Conservation (phyloP, 768 basidiomycete genomes). For the Leccinum uliginosum region DNA sequence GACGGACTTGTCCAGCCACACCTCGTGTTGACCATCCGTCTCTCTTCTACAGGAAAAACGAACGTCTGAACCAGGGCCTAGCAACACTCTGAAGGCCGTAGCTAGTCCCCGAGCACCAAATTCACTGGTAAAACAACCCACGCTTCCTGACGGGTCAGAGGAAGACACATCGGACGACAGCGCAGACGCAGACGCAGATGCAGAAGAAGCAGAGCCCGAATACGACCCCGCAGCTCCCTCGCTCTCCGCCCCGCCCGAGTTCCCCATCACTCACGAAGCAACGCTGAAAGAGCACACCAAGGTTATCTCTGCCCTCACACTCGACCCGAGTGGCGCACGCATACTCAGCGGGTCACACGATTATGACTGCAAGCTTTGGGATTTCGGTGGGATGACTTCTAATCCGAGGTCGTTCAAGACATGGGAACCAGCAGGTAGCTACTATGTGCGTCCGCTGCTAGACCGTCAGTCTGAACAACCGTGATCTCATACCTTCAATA, state of each 20-base stretch:
- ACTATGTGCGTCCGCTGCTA: conserved; percentile 56
- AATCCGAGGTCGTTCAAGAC: conserved; percentile 91
- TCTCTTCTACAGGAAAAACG: conserved; percentile 14
- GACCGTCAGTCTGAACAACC: neutral
- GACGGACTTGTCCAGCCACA: neutral
- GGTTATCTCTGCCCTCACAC: conserved; percentile 85
- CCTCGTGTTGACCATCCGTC: conserved; percentile 23
- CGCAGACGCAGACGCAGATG: conserved; percentile 6
- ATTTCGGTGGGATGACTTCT: conserved; percentile 96
- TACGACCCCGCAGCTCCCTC: conserved; percentile 47
- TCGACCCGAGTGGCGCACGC: conserved; percentile 94
- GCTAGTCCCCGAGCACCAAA: conserved; percentile 12
- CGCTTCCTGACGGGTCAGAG: conserved; percentile 10
- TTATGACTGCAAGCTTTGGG: conserved; percentile 98
- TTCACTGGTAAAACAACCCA: neutral
- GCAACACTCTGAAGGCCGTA: conserved; percentile 20
- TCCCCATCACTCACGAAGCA: conserved; percentile 90
- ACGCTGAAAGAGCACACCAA: conserved; percentile 93
- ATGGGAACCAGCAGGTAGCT: conserved; percentile 92
- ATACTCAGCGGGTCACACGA: conserved; percentile 91
- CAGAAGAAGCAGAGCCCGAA: conserved; percentile 39
- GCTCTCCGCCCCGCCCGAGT: conserved; percentile 42
- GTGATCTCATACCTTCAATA: conserved; percentile 27
- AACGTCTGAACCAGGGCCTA: conserved; percentile 14
- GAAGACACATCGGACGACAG: conserved; percentile 27